Evolutionary conservation across 140 eudicot genomes (phyloP), one percentile per base, ranked within the genome.

Genomic region (Stevia rebaudiana): DNA sequence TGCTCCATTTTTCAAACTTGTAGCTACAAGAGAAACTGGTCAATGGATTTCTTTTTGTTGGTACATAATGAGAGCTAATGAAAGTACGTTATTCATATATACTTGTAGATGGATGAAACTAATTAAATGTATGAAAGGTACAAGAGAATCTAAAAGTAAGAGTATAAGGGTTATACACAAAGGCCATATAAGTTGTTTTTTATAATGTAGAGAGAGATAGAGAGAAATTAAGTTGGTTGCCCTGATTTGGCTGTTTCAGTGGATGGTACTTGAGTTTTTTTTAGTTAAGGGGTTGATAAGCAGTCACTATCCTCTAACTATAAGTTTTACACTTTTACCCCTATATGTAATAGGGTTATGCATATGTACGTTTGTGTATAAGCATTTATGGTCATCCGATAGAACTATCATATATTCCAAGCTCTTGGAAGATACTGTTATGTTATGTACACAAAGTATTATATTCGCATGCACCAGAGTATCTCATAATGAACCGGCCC

Each of bases 91-190:
- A 7, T 1, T n/a, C n/a, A n/a, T 43, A 58, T 37, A 8, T 66
- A 74, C 25, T 56, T 57, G 47, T 68, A 41, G 62, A 6, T 58
- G 57, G 64, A 47, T 53, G 59, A 51, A 31, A 79, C 67, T 79
- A 79, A 79, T 70, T 79, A 79, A 76, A 76, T 77, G 82, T 84
- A 71, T 76, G 84, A 82, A 82, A 82, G 80, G 56, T 63, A 80
- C 79, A 25, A 70, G 44, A 78, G 95, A 82, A 82, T 82, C 84
- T 63, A 66, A 66, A 63, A 60, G 66, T 77, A 48, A 67, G 80
- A 69, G 67, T 50, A 73, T 72, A 70, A 67, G 73, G 65, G 62
- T 83, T 50, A 49, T 53, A 59, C 72, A 81, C 74, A 70, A 84
- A 78, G 56, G 87, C 71, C 86, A 81, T 70, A 66, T 39, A 48